Evolutionary conservation across 2,329 filamentous ascomycete species (phyloP), one percentile per base, ranked within the genome.

Genomic region (Canariomyces notabilis): DNA sequence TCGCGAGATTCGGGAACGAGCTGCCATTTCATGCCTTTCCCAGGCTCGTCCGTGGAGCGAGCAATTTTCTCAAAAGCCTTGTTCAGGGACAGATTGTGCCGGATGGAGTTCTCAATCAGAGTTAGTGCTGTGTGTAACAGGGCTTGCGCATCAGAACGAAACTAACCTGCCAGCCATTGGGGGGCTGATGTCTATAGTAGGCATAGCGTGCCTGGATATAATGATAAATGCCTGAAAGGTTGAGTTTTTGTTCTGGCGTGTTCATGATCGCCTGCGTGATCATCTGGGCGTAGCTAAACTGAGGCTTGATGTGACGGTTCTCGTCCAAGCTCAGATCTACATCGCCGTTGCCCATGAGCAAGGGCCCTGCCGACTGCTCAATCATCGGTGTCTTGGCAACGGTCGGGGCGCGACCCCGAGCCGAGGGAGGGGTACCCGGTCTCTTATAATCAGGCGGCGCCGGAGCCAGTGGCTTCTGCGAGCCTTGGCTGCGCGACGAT

Each of bases 1-100:
- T 96, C 88, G 39, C 85, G 82, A 54, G 84, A 79, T 53, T 94
- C 87, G 1, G 87, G 77, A 4, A 88, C 82, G 60, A 98, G 90
- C 66, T 91, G 88, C 93, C 93, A 98, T 64, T 97, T 97, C 89
- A 96, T 97, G 21, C 93, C 93, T 65, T 98, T 98, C 11, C 93
- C 93, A 18, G 93, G 93, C 64, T 98, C 93, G 57, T 97, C 89
- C 0, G 89, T 95, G 14, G 87, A 84, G 37, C 93, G 83, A 3
- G 93, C 87, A 7, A 95, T 86, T 66, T 98, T 98, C 58, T 89
- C 83, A 61, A 98, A 98, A 0, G 85, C 82, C 64, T 96, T 95
- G 66, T 95, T 97, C 34, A 98, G 70, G 1, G 93, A 97, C 12
- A 98, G 68, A 58, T 98, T 98, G 64, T 98, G 93, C 11, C 93